phyloP scores from a whole-genome alignment of 2,329 filamentous ascomycete genomes.

The Fusarium oxysporum region DNA sequence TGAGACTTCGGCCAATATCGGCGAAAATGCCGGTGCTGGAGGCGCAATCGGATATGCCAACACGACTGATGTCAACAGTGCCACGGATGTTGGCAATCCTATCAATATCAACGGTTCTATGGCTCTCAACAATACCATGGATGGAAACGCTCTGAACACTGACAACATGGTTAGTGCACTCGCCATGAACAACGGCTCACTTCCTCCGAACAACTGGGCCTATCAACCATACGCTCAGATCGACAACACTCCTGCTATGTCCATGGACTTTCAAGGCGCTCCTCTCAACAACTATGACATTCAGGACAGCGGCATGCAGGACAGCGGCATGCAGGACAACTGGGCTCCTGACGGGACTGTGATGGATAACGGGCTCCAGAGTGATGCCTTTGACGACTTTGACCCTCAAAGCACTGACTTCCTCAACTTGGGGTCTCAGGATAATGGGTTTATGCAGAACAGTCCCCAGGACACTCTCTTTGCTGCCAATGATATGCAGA shows the following conservation, averaged over 20 bases:
- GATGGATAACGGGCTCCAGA: not conserved
- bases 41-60: not conserved
- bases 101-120: not conserved
- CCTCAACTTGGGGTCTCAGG: not conserved
- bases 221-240: not conserved
- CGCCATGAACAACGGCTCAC: not conserved
- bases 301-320: not conserved
- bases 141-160: not conserved
- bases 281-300: not conserved
- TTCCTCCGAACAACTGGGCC: not conserved
- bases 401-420: not conserved
- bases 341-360: not conserved
- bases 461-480: not conserved
- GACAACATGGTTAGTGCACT: not conserved
- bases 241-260: not conserved
- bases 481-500: not conserved
- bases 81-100: not conserved
- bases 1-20: not conserved
- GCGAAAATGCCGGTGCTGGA: not conserved
- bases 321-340: not conserved
- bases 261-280: not conserved
- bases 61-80: not conserved
- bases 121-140: not conserved
- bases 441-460: not conserved
- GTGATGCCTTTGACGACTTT: not conserved